Evolutionary conservation across 768 basidiomycete genomes (phyloP).

Genomic region (Favolaschia claudopus): DNA sequence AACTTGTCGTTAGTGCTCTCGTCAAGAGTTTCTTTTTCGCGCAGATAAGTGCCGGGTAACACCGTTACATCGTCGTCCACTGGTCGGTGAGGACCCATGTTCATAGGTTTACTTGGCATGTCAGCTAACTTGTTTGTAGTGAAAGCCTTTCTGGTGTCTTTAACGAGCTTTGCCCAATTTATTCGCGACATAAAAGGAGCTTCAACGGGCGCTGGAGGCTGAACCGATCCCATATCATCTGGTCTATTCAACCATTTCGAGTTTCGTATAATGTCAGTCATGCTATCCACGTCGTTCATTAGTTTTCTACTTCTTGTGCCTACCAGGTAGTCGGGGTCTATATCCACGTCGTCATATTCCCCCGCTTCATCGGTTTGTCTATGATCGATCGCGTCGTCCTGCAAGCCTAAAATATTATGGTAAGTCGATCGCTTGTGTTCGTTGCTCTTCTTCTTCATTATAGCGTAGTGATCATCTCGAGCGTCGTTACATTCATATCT

Average conservation of each 20-base stretch:
- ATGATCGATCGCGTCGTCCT: not conserved
- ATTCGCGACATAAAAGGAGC: not conserved
- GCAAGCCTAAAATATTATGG: not conserved
- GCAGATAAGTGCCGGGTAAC: slow-evolving; percentile 16
- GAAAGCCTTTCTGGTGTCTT: not conserved
- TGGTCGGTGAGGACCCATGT: not conserved
- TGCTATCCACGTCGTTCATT: not conserved
- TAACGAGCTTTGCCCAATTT: not conserved
- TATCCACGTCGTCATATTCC: not conserved
- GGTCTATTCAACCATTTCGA: not conserved
- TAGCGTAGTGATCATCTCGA: slow-evolving; percentile 35
- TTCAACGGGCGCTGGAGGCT: not conserved
- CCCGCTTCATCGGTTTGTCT: not conserved
- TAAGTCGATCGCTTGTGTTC: not conserved
- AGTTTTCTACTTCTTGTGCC: not conserved
- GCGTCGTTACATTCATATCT: slow-evolving; percentile 39
- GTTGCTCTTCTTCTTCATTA: slow-evolving; percentile 23
- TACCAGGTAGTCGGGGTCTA: not conserved
- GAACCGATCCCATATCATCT: not conserved
- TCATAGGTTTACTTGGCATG: not conserved
- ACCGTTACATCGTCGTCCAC: slow-evolving; percentile 7
- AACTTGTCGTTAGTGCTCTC: not conserved
- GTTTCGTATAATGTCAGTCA: not conserved
- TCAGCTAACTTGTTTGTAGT: not conserved
- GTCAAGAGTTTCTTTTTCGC: slow-evolving; percentile 9